Conservation (phyloP, 345 rosid genomes). For the Aethionema arabicum region DNA sequence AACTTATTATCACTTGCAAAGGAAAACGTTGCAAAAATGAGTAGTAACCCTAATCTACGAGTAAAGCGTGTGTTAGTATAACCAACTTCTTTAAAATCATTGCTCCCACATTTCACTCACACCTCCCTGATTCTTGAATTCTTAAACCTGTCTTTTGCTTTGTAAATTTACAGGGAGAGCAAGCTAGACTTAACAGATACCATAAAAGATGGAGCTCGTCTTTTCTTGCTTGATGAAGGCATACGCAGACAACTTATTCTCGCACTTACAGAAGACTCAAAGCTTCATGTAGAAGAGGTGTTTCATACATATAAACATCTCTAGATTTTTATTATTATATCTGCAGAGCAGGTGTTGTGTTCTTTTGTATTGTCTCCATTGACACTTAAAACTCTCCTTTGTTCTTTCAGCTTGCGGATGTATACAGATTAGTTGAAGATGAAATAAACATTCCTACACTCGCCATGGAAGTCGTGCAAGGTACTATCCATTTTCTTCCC, state of each 20-base stretch:
- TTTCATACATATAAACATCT: conserved; percentile 12
- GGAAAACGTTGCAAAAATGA: conserved; percentile 92
- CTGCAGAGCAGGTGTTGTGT: not conserved
- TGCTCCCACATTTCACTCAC: conserved; percentile 8
- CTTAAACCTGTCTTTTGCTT: conserved; percentile 2
- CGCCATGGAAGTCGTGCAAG: conserved; percentile 70
- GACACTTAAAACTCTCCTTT: not conserved
- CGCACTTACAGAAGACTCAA: conserved; percentile 91
- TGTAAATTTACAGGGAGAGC: conserved; percentile 41
- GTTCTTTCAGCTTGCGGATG: conserved; percentile 73
- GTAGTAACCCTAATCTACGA: conserved; percentile 80
- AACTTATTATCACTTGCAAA: conserved; percentile 89
- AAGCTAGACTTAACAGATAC: conserved; percentile 88
- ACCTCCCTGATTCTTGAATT: conserved; percentile 1
- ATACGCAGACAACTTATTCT: conserved; percentile 90
- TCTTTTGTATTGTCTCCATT: not conserved
- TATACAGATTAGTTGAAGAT: conserved; percentile 80
- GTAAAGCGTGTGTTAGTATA: conserved; percentile 52
- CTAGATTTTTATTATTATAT: not conserved
- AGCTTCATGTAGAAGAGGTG: conserved; percentile 95
- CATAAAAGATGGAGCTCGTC: conserved; percentile 93
- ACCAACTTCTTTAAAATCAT: conserved; percentile 5
- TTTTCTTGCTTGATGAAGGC: conserved; percentile 75
- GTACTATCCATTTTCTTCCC: conserved; percentile 36
- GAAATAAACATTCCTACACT: conserved; percentile 73